These are phyloP conservation scores for Jatropha curcas DNA, from an alignment of 345 rosid genomes.

Conservation along the genomic window DNA sequence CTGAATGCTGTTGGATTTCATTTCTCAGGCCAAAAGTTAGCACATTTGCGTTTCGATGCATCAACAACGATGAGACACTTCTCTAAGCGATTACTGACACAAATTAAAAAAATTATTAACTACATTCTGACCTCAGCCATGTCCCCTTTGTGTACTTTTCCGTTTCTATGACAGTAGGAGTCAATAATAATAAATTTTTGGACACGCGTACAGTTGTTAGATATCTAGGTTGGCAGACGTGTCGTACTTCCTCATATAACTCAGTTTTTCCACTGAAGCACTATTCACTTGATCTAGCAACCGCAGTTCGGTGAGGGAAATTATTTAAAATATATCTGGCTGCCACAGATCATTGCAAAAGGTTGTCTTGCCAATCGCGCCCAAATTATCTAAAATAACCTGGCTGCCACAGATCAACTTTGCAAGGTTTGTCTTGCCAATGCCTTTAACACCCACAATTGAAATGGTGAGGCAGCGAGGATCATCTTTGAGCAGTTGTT, in stretches of 20 bases:
- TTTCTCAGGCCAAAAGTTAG: too few species aligned
- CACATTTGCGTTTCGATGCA: not conserved
- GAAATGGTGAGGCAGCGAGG: conserved; percentile 6
- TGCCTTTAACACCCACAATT: conserved; percentile 18
- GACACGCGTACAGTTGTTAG: too few species aligned
- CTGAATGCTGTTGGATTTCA: conserved; percentile 6
- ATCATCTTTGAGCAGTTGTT: not conserved
- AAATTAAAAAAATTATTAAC: not conserved
- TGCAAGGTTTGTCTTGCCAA: conserved; percentile 17
- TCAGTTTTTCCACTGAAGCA: too few species aligned
- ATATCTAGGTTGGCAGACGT: too few species aligned
- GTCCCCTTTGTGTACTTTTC: too few species aligned
- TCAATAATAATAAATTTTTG: too few species aligned
- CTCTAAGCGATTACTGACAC: not conserved
- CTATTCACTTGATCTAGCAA: too few species aligned
- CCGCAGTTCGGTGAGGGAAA: too few species aligned
- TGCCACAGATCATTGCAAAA: not conserved
- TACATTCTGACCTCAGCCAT: not conserved
- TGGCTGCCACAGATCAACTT: conserved; percentile 7
- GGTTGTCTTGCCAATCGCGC: not conserved
- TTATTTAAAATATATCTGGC: too few species aligned
- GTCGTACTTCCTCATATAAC: too few species aligned
- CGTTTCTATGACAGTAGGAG: too few species aligned
- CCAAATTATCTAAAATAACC: conserved; percentile 6
- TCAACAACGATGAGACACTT: conserved; percentile 5